These are phyloP conservation scores for Sporisorium reilianum DNA, from an alignment of 1,284 basidiomycete genomes.

Conservation along the genomic window DNA sequence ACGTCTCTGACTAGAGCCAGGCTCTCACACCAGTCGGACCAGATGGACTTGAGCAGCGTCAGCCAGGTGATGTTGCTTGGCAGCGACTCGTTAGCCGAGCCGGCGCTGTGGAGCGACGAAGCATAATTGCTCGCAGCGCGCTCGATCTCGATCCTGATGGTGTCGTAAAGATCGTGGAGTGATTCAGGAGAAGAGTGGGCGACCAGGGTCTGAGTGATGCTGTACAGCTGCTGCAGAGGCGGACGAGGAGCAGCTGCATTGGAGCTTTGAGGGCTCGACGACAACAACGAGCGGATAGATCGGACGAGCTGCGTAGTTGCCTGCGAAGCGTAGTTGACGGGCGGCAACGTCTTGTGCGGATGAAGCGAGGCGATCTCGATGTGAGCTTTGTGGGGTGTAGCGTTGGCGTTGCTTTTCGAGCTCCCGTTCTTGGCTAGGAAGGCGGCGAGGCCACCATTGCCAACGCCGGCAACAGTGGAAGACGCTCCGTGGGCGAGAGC, in stretches of 20 bases:
- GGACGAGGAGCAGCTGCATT: slow-evolving; percentile 3
- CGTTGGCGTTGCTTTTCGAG: slow-evolving; percentile 1
- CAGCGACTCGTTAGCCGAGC: slow-evolving; percentile 24
- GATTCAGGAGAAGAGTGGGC: slow-evolving; percentile 13
- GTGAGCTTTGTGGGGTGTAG: neutral
- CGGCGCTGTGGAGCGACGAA: slow-evolving; percentile 28
- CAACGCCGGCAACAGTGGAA: neutral
- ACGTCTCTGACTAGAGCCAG: slow-evolving; percentile 41
- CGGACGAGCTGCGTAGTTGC: slow-evolving; percentile 36
- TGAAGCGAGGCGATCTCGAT: slow-evolving; percentile 29
- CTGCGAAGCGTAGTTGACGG: slow-evolving; percentile 31
- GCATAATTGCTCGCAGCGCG: slow-evolving; percentile 47
- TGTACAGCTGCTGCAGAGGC: slow-evolving; percentile 47
- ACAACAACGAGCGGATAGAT: slow-evolving; percentile 39
- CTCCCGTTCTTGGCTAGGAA: slow-evolving; percentile 31
- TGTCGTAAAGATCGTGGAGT: slow-evolving; percentile 50
- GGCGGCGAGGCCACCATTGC: slow-evolving; percentile 35
- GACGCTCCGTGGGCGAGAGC: neutral
- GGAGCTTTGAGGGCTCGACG: slow-evolving; percentile 9
- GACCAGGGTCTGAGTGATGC: slow-evolving; percentile 29
- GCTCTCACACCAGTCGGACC: slow-evolving; percentile 54
- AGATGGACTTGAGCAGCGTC: slow-evolving; percentile 37
- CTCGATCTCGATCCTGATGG: slow-evolving; percentile 61
- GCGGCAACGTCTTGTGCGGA: slow-evolving; percentile 23
- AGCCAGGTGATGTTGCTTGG: slow-evolving; percentile 45